Evolutionary conservation across 2,329 filamentous ascomycete species (phyloP).

Genomic region (Phoma sp.): DNA sequence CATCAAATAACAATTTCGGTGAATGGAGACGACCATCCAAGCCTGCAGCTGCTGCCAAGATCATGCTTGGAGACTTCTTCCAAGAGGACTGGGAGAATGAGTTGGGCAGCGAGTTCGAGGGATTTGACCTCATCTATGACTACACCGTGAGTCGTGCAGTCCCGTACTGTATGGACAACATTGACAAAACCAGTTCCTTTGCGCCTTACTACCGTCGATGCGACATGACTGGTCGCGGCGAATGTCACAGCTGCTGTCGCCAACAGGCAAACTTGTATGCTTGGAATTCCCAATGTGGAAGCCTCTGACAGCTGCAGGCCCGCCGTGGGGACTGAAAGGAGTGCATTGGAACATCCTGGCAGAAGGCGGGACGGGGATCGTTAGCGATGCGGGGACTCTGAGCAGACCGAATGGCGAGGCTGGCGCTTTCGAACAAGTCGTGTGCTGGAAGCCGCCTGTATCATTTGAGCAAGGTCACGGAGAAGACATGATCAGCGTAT

Average conservation of each 20-base stretch:
- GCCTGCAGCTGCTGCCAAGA: conserved; percentile 62
- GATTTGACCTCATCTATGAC: conserved; percentile 67
- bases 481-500: conserved; percentile 27
- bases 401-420: neutral
- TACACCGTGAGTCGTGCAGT: conserved; percentile 57
- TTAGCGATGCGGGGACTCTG: conserved; percentile 18
- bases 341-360: conserved; percentile 24
- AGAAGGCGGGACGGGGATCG: conserved; percentile 18
- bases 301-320: conserved; percentile 66
- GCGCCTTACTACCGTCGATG: conserved; percentile 60
- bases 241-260: conserved; percentile 60
- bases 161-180: neutral
- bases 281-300: conserved; percentile 79
- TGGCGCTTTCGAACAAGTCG: conserved; percentile 18
- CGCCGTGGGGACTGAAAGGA: conserved; percentile 73
- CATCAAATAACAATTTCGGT: conserved; percentile 46
- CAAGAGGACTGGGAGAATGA: conserved; percentile 58
- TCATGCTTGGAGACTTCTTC: conserved; percentile 71
- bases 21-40: conserved; percentile 41
- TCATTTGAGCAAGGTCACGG: conserved; percentile 25
- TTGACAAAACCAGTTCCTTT: conserved; percentile 58
- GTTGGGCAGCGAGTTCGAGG: conserved; percentile 29
- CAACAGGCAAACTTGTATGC: conserved; percentile 61
- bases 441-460: conserved; percentile 22
- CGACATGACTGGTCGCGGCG: conserved; percentile 62